These are phyloP conservation scores for Saccharomyces hybrid DNA, from an alignment of 1,139 yeast genomes.

Conservation along the genomic window DNA sequence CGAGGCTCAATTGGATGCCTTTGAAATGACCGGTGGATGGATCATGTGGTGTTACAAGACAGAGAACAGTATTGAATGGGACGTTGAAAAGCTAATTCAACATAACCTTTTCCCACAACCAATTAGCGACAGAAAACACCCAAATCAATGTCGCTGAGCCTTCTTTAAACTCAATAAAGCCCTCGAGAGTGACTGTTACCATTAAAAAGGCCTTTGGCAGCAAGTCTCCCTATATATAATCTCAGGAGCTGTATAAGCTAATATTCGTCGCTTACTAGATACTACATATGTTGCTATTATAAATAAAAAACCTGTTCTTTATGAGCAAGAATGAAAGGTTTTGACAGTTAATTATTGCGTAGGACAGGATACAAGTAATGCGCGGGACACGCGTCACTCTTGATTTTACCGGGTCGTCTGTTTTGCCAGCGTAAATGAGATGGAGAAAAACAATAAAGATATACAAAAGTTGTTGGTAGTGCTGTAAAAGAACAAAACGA, in stretches of 20 bases:
- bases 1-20: slow-evolving; percentile 88
- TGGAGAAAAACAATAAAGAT: neutral
- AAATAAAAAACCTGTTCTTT: too few relatives aligned
- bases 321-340: neutral
- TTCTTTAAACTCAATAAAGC: neutral
- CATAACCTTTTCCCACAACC: slow-evolving; percentile 76
- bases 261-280: neutral
- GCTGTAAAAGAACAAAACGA: neutral
- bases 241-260: neutral
- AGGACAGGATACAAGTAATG: neutral
- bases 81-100: slow-evolving; percentile 50
- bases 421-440: neutral
- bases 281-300: too few relatives aligned
- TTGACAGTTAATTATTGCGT: neutral
- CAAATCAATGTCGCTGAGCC: slow-evolving; percentile 52
- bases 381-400: neutral
- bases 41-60: slow-evolving; percentile 92
- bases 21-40: slow-evolving; percentile 73
- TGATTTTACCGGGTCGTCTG: neutral
- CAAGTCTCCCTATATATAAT: neutral
- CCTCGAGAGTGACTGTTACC: neutral
- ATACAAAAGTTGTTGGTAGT: neutral
- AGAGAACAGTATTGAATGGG: slow-evolving; percentile 84
- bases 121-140: slow-evolving; percentile 52
- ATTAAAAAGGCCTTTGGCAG: neutral